phyloP scores from a whole-genome alignment of 148 eudicot species.

The Camellia granthamiana region DNA sequence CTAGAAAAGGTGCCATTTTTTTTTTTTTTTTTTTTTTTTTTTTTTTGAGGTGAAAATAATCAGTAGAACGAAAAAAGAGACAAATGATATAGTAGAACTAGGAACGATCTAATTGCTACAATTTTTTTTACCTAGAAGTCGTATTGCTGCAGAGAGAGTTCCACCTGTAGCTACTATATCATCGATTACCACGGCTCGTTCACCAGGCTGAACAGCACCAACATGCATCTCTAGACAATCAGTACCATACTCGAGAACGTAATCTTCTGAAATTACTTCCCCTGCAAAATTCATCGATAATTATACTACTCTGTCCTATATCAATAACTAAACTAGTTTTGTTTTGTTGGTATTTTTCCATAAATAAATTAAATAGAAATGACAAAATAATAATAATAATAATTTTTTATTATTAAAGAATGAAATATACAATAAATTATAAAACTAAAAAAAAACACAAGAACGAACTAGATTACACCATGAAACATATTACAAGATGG shows the following conservation, averaged over 20 bases:
- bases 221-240: constrained; percentile 88
- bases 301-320: too few species aligned
- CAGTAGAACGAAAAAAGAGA: background rate
- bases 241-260: constrained; percentile 72
- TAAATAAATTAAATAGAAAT: too few species aligned
- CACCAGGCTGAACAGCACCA: constrained; percentile 75
- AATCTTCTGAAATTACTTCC: constrained; percentile 62
- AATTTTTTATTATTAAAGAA: too few species aligned
- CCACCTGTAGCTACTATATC: constrained; percentile 92
- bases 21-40: background rate
- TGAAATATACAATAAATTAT: too few species aligned
- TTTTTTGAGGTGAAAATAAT: background rate
- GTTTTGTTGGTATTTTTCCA: too few species aligned
- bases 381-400: too few species aligned
- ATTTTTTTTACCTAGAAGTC: constrained; percentile 49
- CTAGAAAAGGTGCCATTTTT: constrained; percentile 20
- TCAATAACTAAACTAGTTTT: too few species aligned
- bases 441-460: too few species aligned
- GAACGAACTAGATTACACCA: too few species aligned
- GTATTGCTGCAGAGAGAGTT: constrained; percentile 80
- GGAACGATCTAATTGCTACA: too few species aligned
- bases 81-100: background rate
- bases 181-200: constrained; percentile 67
- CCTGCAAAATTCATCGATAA: constrained; percentile 30
- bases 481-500: too few species aligned